phyloP scores from a whole-genome alignment of 2,329 filamentous ascomycete species.

The Trichoderma gracile region DNA sequence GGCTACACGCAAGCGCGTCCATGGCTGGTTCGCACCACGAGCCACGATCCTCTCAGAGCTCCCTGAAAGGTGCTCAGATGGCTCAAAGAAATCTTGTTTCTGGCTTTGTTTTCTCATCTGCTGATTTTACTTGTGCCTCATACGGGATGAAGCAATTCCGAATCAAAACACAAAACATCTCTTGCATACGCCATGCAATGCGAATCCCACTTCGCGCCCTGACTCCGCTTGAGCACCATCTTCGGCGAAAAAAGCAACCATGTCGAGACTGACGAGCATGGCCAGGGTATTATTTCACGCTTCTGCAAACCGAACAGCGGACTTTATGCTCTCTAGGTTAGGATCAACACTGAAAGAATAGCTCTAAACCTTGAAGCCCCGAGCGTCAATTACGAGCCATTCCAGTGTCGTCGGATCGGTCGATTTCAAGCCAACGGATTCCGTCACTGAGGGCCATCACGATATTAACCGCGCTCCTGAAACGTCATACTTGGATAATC shows the following conservation, averaged over 20 bases:
- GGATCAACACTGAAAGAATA: conserved; percentile 9
- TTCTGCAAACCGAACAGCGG: not conserved
- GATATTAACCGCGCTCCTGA: not conserved
- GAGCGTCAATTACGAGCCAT: conserved; percentile 9
- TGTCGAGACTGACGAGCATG: not conserved
- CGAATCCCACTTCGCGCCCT: not conserved
- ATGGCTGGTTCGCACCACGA: not conserved
- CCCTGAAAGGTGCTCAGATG: not conserved
- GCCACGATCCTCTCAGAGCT: not conserved
- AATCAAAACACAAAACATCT: not conserved
- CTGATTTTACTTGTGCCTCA: not conserved
- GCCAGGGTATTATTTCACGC: not conserved
- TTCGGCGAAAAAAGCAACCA: not conserved
- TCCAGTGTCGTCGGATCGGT: conserved; percentile 1
- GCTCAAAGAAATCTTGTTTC: not conserved
- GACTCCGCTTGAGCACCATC: not conserved
- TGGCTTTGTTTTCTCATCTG: not conserved
- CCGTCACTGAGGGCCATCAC: conserved; percentile 5
- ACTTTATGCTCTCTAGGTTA: not conserved
- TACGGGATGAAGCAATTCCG: not conserved
- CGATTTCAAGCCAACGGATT: not conserved
- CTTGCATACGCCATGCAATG: not conserved
- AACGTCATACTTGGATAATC: conserved; percentile 12
- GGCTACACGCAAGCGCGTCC: no score
- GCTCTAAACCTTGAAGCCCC: not conserved